Percentiles rank a stretch among this genome's conserved stretches.
phyloP scores from a whole-genome alignment of 805 yeast genomes.

The Candida ascalaphidarum region DNA sequence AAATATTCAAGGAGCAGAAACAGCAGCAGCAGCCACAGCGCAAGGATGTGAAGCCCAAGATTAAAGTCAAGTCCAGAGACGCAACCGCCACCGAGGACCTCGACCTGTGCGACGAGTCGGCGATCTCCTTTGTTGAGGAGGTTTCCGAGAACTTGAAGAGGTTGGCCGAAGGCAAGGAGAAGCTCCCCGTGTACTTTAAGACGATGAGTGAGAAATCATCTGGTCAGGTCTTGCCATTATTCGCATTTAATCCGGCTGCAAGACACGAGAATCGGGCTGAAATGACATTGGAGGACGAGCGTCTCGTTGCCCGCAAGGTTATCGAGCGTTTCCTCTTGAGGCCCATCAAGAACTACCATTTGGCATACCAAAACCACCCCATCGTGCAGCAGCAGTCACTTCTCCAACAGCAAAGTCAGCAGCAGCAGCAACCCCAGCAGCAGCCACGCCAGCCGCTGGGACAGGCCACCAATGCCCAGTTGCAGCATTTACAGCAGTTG shows the following conservation, averaged over 20 bases:
- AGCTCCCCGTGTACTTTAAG: constrained; percentile 30
- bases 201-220: constrained; percentile 14
- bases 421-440: constrained; percentile 12
- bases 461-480: too few species aligned
- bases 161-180: constrained; percentile 26
- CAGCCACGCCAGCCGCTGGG: too few species aligned
- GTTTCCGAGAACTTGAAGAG: constrained; percentile 33
- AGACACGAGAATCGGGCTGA: constrained; percentile 18
- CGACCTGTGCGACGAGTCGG: constrained; percentile 37
- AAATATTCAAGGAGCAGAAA: constrained; percentile 30
- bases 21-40: constrained; percentile 9
- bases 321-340: constrained; percentile 31
- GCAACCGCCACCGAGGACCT: constrained; percentile 38
- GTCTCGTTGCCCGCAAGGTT: constrained; percentile 27
- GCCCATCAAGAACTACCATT: constrained; percentile 36
- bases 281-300: constrained; percentile 28
- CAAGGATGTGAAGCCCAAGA: constrained; percentile 10
- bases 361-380: constrained; percentile 37
- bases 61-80: constrained; percentile 21
- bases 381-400: constrained; percentile 19
- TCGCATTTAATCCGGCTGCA: constrained; percentile 34
- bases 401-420: constrained; percentile 19
- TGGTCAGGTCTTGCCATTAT: constrained; percentile 32
- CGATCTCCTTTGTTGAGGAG: constrained; percentile 40
- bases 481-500: constrained; percentile 4